Conservation (phyloP, 768 basidiomycete genomes). For the Trametes meyenii region DNA sequence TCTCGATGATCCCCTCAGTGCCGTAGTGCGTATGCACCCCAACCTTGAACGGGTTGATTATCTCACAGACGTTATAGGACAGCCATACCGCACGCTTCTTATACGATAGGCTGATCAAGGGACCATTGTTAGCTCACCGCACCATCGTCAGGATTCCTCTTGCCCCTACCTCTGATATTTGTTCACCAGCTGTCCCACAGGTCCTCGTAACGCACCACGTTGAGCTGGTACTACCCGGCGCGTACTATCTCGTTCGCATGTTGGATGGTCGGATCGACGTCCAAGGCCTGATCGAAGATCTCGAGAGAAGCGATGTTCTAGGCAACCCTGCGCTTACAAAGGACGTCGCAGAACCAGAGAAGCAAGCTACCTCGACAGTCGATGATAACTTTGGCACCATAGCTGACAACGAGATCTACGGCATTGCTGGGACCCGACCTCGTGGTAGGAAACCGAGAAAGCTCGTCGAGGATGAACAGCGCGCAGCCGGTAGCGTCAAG, state of each 20-base stretch:
- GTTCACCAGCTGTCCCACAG: conserved; percentile 34
- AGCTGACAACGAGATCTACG: conserved; percentile 28
- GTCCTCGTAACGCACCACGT: conserved; percentile 83
- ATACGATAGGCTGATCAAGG: conserved; percentile 65
- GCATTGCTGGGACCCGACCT: conserved; percentile 31
- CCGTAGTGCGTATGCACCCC: conserved; percentile 56
- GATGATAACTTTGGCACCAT: conserved; percentile 32
- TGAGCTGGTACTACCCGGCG: conserved; percentile 75
- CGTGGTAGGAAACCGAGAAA: conserved; percentile 67
- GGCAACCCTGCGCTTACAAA: conserved; percentile 60
- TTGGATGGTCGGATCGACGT: conserved; percentile 80
- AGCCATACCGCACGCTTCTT: conserved; percentile 68
- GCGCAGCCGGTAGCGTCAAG: conserved; percentile 81
- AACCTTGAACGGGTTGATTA: background rate
- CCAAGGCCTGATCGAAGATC: conserved; percentile 67
- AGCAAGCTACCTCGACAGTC: conserved; percentile 27
- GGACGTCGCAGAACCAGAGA: conserved; percentile 46
- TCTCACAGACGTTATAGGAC: conserved; percentile 44
- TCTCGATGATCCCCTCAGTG: conserved; percentile 82
- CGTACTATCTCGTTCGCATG: conserved; percentile 75
- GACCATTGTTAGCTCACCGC: conserved; percentile 63
- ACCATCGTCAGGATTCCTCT: conserved; percentile 58
- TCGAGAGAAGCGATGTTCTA: conserved; percentile 61
- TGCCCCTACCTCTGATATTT: background rate
- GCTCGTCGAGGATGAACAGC: conserved; percentile 78